Percentiles rank a stretch among this genome's conserved stretches.
Conservation (phyloP, 129 eudicot species). For the Helianthus tuberosus region DNA sequence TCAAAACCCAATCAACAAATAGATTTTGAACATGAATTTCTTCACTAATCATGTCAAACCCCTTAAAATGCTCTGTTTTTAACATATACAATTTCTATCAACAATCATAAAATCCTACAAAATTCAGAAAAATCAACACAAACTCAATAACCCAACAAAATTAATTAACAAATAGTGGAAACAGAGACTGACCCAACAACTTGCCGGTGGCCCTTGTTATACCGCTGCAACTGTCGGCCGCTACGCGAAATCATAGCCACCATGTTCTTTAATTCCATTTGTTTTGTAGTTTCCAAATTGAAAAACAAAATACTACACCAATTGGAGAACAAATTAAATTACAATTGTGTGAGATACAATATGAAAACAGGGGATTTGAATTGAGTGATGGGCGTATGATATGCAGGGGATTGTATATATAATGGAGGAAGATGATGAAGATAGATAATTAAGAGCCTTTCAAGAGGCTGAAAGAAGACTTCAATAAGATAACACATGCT, state of each 20-base stretch:
- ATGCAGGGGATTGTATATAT: neutral
- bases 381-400: slow-evolving; percentile 11
- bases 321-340: too few relatives aligned
- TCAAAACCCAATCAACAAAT: too few relatives aligned
- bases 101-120: too few relatives aligned
- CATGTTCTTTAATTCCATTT: slow-evolving; percentile 63
- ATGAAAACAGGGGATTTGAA: slow-evolving; percentile 2
- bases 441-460: neutral
- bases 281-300: neutral
- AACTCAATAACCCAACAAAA: too few relatives aligned
- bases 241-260: slow-evolving; percentile 64
- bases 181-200: slow-evolving; percentile 63
- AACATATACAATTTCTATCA: too few relatives aligned
- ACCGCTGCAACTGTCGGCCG: slow-evolving; percentile 82
- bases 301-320: too few relatives aligned
- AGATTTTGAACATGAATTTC: neutral
- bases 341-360: too few relatives aligned
- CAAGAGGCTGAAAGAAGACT: neutral
- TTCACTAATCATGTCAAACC: neutral
- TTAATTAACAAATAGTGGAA: neutral
- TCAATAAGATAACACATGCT: slow-evolving; percentile 23
- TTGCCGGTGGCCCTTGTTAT: slow-evolving; percentile 66
- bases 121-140: too few relatives aligned
- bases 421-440: neutral
- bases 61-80: too few relatives aligned